Evolutionary conservation across 1,139 yeast genomes (phyloP), one percentile per base, ranked within the genome.

Genomic region (Blastobotrys malaysiensis): DNA sequence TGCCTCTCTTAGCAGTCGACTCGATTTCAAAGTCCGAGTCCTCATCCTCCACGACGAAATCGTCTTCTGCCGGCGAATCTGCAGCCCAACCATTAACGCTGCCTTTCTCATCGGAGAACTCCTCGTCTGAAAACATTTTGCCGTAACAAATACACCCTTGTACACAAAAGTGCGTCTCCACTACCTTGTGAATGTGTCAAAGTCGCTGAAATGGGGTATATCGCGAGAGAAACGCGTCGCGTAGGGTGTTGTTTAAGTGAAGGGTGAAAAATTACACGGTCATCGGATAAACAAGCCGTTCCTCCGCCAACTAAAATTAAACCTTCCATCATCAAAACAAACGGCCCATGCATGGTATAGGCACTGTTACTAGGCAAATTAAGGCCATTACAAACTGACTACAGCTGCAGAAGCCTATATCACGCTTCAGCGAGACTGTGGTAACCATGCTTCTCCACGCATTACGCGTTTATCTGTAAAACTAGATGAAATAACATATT

Each of bases 21-120:
- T 59, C 36, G 47, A 53, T 46, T 48, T 58, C 66, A 46, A 60
- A 57, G 22, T 59, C 68, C 27, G 63, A 61, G 45, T 57, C 66
- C 46, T 53, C 61, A 21, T 50, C 62, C 18, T 51, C 52, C 9
- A 26, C n/a, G 11, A 36, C 43, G 21, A 52, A 56, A 21, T 49
- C 60, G 46, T 59, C 60, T 20, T 55, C 60, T 20, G 53, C 48
- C 7, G 52, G 51, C 50, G 36, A 22, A 9, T 24, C 22, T 2
- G 9, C 7, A 13, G 4, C 31, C n/a, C 19, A 19, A 9, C 20
- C 43, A 18, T 26, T 26, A 16, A n/a, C 6, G 18, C 26, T 21
- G 26, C 43, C 27, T 5, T 46, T 26, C 31, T 26, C 31, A 9
- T 26, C 31, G 31, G 31, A 26, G 11, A 26, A 26, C 5, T 43